Evolutionary conservation across 2,329 filamentous ascomycete species (phyloP), one percentile per base, ranked within the genome.

Genomic region (Cladophialophora carrionii): DNA sequence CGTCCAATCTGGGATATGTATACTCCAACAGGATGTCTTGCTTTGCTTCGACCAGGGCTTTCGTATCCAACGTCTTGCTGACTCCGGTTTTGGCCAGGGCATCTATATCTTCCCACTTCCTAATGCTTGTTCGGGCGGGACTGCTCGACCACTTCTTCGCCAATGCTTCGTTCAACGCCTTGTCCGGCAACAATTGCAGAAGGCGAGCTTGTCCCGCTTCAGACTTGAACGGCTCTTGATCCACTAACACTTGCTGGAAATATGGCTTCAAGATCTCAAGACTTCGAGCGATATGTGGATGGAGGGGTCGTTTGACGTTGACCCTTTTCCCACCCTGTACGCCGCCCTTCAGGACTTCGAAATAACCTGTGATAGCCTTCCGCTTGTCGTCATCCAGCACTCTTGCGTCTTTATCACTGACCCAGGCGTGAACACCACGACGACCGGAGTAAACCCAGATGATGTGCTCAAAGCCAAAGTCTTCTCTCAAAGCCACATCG

Each of bases 381-480:
- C 95, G 86, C 78, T 91, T 92, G 72, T 90, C 86, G 73, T 99
- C 95, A 69, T 96, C 90, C 81, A 99, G 86, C 37, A 84, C 84
- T 63, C 95, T 86, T 0, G 93, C 95, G 63, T 89, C 88, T 74
- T 90, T 91, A 76, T 99, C 95, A 75, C 94, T 98, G 10, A 99
- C 90, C 95, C 95, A 99, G 5, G 95, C 95, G 87, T 99, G 95
- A 32, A 91, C 93, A 80, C 95, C 95, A 84, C 95, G 87, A 78
- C 95, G 90, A 71, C 95, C 95, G 0, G 95, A 99, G 78, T 99
- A 99, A 6, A 99, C 93, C 95, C 95, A 99, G 77, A 99, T 84
- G 74, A 99, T 94, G 78, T 99, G 94, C 75, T 90, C 88, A 79
- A 97, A 99, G 53, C 93, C 95, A 79, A 99, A 97, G 77, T 99